Conservation (phyloP, 1,284 basidiomycete species). For the Testicularia cyperi region DNA sequence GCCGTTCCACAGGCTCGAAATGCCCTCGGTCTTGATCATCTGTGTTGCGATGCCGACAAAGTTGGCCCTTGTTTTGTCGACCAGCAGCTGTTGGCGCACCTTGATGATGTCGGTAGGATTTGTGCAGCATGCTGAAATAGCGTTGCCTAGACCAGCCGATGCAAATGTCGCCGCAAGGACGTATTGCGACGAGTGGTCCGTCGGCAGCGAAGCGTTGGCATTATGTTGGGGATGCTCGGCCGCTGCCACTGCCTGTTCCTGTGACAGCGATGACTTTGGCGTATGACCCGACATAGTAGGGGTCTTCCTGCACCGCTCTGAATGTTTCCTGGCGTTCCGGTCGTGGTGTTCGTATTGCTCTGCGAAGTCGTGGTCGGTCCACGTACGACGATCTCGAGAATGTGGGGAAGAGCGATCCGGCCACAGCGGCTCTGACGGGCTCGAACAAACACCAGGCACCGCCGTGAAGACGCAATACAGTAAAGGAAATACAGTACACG, state of each 20-base stretch:
- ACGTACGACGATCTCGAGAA: too few relatives aligned
- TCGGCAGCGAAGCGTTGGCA: background rate
- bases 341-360: too few relatives aligned
- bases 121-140: constrained; percentile 40
- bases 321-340: too few relatives aligned
- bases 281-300: constrained; percentile 2
- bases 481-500: too few relatives aligned
- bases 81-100: constrained; percentile 45
- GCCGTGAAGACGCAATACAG: too few relatives aligned
- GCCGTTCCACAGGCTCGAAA: constrained; percentile 37
- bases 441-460: too few relatives aligned
- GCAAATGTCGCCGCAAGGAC: constrained; percentile 36
- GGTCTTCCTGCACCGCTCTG: background rate
- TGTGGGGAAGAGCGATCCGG: too few relatives aligned
- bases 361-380: too few relatives aligned
- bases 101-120: constrained; percentile 51
- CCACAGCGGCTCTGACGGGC: too few relatives aligned
- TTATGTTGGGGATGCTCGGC: constrained; percentile 31
- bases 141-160: constrained; percentile 41
- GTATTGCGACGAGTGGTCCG: constrained; percentile 8
- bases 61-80: constrained; percentile 20
- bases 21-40: constrained; percentile 35
- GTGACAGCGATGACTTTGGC: constrained; percentile 10
- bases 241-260: constrained; percentile 20
- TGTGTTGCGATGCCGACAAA: constrained; percentile 24